Percentiles rank a stretch among this genome's conserved stretches.
phyloP scores from a whole-genome alignment of 495 filamentous ascomycete species.

The Aspergillus haitiensis region DNA sequence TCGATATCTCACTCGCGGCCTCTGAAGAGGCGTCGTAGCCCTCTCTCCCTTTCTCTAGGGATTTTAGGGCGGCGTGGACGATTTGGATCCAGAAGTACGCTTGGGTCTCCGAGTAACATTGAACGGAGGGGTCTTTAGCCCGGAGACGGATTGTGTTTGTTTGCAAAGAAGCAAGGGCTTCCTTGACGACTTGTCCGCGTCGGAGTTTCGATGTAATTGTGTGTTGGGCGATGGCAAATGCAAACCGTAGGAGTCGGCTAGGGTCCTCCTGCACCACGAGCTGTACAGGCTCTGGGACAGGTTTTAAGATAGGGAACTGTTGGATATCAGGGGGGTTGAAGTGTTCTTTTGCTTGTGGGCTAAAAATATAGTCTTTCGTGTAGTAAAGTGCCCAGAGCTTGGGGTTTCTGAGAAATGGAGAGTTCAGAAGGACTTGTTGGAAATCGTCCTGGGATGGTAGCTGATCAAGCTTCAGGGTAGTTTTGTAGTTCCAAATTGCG shows the following conservation, averaged over 20 bases:
- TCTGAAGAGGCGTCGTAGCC: no score
- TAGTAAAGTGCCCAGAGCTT: slow-evolving; percentile 11
- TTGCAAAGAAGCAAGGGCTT: slow-evolving; percentile 9
- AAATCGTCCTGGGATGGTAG: slow-evolving; percentile 7
- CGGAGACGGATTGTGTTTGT: slow-evolving; percentile 11
- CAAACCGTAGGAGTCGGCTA: slow-evolving; percentile 10
- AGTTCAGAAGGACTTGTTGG: neutral
- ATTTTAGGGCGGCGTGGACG: slow-evolving; percentile 9
- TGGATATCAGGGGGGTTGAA: slow-evolving; percentile 5
- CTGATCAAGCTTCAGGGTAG: neutral
- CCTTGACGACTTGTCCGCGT: slow-evolving; percentile 3
- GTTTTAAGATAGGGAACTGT: slow-evolving; percentile 6
- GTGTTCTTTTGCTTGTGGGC: slow-evolving; percentile 4
- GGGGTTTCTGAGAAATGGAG: slow-evolving; percentile 1
- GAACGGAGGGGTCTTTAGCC: neutral
- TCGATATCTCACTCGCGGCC: neutral
- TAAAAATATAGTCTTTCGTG: slow-evolving; percentile 4
- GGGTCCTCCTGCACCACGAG: neutral
- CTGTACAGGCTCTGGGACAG: neutral
- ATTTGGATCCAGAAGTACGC: slow-evolving; percentile 15
- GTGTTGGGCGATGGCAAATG: slow-evolving; percentile 8
- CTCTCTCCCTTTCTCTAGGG: neutral
- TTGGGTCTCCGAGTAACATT: slow-evolving; percentile 15
- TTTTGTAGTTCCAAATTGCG: slow-evolving; percentile 16
- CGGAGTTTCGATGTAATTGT: slow-evolving; percentile 4